Percentiles rank a stretch among this genome's conserved stretches.
Conservation (phyloP, 1,284 basidiomycete species). For the Volvariella volvacea region DNA sequence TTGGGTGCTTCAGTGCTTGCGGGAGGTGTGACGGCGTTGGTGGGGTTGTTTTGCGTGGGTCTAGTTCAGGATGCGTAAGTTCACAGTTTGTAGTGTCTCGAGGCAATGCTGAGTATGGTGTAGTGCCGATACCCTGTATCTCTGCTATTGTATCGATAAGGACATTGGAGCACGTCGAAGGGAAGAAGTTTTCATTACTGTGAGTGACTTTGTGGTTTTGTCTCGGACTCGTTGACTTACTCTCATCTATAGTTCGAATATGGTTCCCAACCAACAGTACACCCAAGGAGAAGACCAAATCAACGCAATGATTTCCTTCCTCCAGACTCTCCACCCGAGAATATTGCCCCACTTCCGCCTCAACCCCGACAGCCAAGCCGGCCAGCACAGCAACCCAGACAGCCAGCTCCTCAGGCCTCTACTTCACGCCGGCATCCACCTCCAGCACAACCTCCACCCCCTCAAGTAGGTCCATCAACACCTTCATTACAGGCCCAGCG, state of each 20-base stretch:
- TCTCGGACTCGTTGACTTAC: neutral
- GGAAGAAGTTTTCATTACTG: slow-evolving; percentile 64
- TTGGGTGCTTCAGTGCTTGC: slow-evolving; percentile 73
- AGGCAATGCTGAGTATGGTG: slow-evolving; percentile 10
- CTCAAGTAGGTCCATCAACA: slow-evolving; percentile 1
- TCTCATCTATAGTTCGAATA: slow-evolving; percentile 18
- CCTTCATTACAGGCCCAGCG: slow-evolving; percentile 6
- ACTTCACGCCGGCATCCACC: slow-evolving; percentile 1
- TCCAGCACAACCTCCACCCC: neutral
- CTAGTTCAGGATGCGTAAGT: slow-evolving; percentile 70
- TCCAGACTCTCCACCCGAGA: slow-evolving; percentile 1
- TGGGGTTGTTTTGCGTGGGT: slow-evolving; percentile 78
- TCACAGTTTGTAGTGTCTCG: slow-evolving; percentile 12
- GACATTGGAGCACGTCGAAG: slow-evolving; percentile 58
- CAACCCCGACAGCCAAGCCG: slow-evolving; percentile 1
- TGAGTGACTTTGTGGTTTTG: slow-evolving; percentile 31
- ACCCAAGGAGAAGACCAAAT: slow-evolving; percentile 7
- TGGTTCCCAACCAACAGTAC: slow-evolving; percentile 10
- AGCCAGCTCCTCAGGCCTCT: slow-evolving; percentile 4
- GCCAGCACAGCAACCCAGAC: slow-evolving; percentile 5
- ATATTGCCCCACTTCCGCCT: neutral
- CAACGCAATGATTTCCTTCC: slow-evolving; percentile 6
- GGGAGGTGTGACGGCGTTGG: slow-evolving; percentile 74
- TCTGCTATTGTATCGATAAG: slow-evolving; percentile 87
- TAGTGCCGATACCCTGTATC: slow-evolving; percentile 74